phyloP scores from a whole-genome alignment of 75 land plant species.

The Adiantum capillusveneris region DNA sequence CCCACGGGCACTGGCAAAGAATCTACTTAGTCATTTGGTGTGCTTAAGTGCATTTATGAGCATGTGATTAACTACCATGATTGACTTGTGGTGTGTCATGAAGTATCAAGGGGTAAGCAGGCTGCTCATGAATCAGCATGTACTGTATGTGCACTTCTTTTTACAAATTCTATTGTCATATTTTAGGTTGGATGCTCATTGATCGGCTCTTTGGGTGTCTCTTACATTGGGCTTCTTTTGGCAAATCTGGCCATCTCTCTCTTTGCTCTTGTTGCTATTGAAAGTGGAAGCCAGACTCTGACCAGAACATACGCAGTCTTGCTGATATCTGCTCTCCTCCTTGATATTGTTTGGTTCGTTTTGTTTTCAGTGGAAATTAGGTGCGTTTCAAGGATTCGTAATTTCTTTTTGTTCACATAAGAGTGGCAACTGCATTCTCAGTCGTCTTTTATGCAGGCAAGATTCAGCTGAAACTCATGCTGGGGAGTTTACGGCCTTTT shows the following conservation, averaged over 20 bases:
- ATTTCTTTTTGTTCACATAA: too few species aligned
- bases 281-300: constrained; percentile 48
- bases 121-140: too few species aligned
- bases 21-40: too few species aligned
- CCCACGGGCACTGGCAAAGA: too few species aligned
- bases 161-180: too few species aligned
- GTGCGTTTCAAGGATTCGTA: too few species aligned
- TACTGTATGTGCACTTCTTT: too few species aligned
- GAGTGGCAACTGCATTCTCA: not conserved
- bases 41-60: too few species aligned
- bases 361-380: constrained; percentile 64
- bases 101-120: too few species aligned
- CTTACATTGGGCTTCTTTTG: constrained; percentile 41
- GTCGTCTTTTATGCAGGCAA: not conserved
- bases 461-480: not conserved
- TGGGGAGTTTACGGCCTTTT: constrained; percentile 44
- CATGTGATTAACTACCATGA: too few species aligned
- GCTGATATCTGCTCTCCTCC: constrained; percentile 32
- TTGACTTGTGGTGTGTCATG: too few species aligned
- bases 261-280: constrained; percentile 58
- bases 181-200: constrained; percentile 29
- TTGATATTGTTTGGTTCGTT: constrained; percentile 74
- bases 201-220: constrained; percentile 41
- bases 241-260: constrained; percentile 42
- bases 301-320: constrained; percentile 42